Base-by-base conservation (phyloP, 495 filamentous ascomycete species). In the Aspergillus sparsus region DNA sequence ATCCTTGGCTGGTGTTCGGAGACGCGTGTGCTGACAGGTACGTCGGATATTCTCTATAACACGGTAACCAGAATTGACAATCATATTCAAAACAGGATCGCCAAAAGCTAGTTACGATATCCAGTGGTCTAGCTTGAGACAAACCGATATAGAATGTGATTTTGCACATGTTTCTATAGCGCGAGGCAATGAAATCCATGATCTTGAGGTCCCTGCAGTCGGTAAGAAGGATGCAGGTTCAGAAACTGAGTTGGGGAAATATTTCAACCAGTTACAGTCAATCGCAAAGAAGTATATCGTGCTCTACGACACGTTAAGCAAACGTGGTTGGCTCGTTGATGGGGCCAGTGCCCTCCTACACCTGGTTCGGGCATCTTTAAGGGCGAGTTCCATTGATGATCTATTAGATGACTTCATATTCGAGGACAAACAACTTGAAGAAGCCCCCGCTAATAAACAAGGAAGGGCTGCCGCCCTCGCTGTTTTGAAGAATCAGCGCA, bases 1-100 rank as follows among this genome's bases (percentile, higher is more conserved):
- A 57, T 57, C 8, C 16, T 57, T 27, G 54, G 54, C 7, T 57
- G 54, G 54, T 57, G 54, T 16, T 12, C 54, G 11, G n/a, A 57
- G 2, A 31, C 21, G 39, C n/a, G 35, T 5, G 42, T 13, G 5
- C 31, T 57, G 27, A 47, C 54, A 9, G 53, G 53, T 55, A 55
- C n/a, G n/a, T n/a, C 5, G 53, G 13, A 39, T 27, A 16, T 6
- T 16, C 12, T 7, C 7, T 7, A 55, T 15, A 4, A n/a, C n/a
- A n/a, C n/a, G n/a, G n/a, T n/a, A n/a, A n/a, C n/a, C n/a, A n/a
- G n/a, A n/a, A n/a, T n/a, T n/a, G n/a, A n/a, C n/a, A n/a, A n/a
- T n/a, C n/a, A n/a, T n/a, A n/a, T n/a, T n/a, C n/a, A n/a, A n/a
- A n/a, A n/a, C n/a, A 57, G 37, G 36, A 3, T 7, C 54, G 3